These are phyloP conservation scores for Hydnomerulius pinastri DNA, from an alignment of 768 basidiomycete genomes.

Conservation along the genomic window DNA sequence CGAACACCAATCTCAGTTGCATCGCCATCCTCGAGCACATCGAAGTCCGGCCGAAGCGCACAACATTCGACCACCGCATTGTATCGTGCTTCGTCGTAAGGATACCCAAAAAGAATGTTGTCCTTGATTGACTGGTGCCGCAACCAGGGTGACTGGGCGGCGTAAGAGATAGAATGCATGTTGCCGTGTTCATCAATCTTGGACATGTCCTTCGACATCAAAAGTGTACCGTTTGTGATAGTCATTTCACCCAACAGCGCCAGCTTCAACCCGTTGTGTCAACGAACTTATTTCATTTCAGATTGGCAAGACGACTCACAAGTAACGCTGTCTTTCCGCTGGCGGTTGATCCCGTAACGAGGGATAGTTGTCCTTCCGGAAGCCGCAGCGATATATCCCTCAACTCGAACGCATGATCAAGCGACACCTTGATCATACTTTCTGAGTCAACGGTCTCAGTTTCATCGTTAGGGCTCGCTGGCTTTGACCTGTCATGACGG, in stretches of 20 bases:
- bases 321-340: slow-evolving; percentile 46
- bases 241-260: slow-evolving; percentile 35
- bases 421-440: neutral
- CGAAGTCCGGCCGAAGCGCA: slow-evolving; percentile 74
- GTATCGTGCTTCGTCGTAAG: slow-evolving; percentile 67
- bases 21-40: slow-evolving; percentile 81
- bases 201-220: slow-evolving; percentile 44
- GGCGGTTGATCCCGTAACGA: slow-evolving; percentile 46
- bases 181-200: slow-evolving; percentile 56
- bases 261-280: slow-evolving; percentile 11
- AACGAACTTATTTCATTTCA: neutral
- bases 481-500: neutral
- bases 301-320: slow-evolving; percentile 10
- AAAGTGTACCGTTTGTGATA: slow-evolving; percentile 27
- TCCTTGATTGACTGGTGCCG: slow-evolving; percentile 68
- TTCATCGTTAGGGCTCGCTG: neutral
- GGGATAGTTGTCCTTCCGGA: slow-evolving; percentile 41
- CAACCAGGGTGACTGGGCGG: slow-evolving; percentile 67
- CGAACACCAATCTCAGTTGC: slow-evolving; percentile 74
- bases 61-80: slow-evolving; percentile 73
- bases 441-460: neutral
- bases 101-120: slow-evolving; percentile 75
- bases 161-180: slow-evolving; percentile 63
- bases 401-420: slow-evolving; percentile 36
- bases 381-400: slow-evolving; percentile 42